Base-by-base conservation (phyloP, 306 rosid species). In the Vicia sativa region DNA sequence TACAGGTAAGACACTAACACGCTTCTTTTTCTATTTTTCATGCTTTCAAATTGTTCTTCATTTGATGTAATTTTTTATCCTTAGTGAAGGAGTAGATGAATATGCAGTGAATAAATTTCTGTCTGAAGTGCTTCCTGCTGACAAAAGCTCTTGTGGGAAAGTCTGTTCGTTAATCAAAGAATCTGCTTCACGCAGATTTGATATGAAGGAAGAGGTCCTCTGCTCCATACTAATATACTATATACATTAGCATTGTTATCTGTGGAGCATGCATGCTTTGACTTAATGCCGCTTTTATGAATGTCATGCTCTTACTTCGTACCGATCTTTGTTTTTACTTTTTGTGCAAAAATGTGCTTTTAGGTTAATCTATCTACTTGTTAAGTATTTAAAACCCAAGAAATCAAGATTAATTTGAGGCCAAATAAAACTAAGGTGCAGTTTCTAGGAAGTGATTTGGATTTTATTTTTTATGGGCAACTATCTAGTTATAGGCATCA, bases 11-110 rank as follows among this genome's bases (percentile, higher is more conserved):
- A 60, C 57, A 52, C 55, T 16, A 16, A 48, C 25, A 6, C 9
- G 7, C 25, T 41, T 65, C 1, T 46, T 62, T 69, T 72, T 52
- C 35, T 10, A 43, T 42, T 59, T 57, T 57, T 41, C 16, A 13
- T 34, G 74, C 19, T 43, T 29, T 46, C 50, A 56, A 55, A 41
- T 46, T 67, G 64, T 46, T 62, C 58, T 55, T 39, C 34, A 45
- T 37, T 67, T 67, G 64, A 83, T 11, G 13, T 57, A 63, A 6
- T 54, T 23, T 73, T 65, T 60, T 75, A 59, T 81, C 71, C 62
- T 74, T 90, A 92, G 96, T 85, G 98, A 92, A 67, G 98, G 96
- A 45, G 90, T 83, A 19, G 98, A 92, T 82, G 91, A 86, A 73
- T 90, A 85, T 79, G 78, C 81, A 41, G 86, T 92, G 62, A 88